Conservation (phyloP, 2,329 filamentous ascomycete genomes). For the Drechmeria coniospora region DNA sequence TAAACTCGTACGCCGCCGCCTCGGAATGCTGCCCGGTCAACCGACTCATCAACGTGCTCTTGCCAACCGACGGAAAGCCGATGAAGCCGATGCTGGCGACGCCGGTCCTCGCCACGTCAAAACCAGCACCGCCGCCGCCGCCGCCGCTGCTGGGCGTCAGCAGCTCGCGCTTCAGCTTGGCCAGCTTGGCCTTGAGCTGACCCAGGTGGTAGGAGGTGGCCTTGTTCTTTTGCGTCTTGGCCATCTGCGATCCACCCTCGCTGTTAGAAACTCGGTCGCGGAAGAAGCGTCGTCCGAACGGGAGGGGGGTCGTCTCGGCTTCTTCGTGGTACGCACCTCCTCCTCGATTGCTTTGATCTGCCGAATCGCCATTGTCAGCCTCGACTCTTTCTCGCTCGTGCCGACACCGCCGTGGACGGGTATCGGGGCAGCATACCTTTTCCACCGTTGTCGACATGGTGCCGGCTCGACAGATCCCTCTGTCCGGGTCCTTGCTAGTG, state of each 20-base stretch:
- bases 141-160: conserved; percentile 74
- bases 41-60: conserved; percentile 91
- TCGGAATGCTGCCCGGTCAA: conserved; percentile 95
- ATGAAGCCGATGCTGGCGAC: conserved; percentile 96
- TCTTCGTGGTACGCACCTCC: conserved; percentile 47
- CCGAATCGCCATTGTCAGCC: conserved; percentile 21
- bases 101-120: conserved; percentile 95
- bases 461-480: conserved; percentile 12
- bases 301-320: conserved; percentile 3
- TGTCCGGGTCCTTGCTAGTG: neutral
- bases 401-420: neutral
- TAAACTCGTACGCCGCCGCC: conserved; percentile 96
- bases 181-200: conserved; percentile 94
- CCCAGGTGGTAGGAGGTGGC: conserved; percentile 85
- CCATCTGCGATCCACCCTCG: conserved; percentile 66
- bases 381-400: neutral
- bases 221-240: conserved; percentile 94
- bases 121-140: conserved; percentile 73
- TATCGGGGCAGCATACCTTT: conserved; percentile 46
- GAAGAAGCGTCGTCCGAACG: conserved; percentile 4
- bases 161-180: conserved; percentile 92
- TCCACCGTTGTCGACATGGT: conserved; percentile 95
- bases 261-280: neutral
- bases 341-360: conserved; percentile 94
- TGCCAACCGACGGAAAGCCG: conserved; percentile 94